Evolutionary conservation across 2,329 filamentous ascomycete genomes (phyloP).

Genomic region (Sporothrix inflata): DNA sequence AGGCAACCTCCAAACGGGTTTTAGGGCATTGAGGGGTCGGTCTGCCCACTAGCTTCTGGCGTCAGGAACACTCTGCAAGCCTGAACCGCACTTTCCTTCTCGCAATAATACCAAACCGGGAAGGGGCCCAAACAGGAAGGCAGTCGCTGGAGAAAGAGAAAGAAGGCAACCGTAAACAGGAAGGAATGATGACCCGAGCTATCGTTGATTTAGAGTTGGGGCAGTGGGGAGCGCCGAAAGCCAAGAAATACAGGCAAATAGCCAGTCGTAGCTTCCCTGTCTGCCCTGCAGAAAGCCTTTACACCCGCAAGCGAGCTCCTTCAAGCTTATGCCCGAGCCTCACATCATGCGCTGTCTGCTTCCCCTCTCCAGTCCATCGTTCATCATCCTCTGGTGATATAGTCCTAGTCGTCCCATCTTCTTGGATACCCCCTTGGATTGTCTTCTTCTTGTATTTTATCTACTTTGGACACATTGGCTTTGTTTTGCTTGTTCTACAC

Average conservation of each 20-base stretch:
- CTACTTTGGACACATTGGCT: background rate
- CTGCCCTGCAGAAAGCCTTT: background rate
- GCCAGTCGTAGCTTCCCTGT: conserved; percentile 9
- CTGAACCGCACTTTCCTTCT: background rate
- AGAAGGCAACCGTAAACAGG: conserved; percentile 9
- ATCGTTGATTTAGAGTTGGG: background rate
- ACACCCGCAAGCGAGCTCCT: background rate
- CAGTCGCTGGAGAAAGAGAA: background rate
- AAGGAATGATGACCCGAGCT: conserved; percentile 17
- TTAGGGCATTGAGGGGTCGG: conserved; percentile 6
- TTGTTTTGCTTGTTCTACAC: background rate
- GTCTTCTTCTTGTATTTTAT: background rate
- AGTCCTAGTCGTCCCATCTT: background rate
- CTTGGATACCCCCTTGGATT: background rate
- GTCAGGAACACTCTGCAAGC: background rate
- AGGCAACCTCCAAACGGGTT: conserved; percentile 16
- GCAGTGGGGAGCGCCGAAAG: background rate
- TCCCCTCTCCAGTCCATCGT: background rate
- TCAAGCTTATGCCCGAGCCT: background rate
- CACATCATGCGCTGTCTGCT: background rate
- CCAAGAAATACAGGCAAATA: background rate
- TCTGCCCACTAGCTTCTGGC: conserved; percentile 14
- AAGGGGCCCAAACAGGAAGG: background rate
- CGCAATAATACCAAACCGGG: background rate
- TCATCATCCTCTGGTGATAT: background rate